These are phyloP conservation scores for Saururus chinensis DNA, from an alignment of 164 flowering plant species.

Conservation along the genomic window DNA sequence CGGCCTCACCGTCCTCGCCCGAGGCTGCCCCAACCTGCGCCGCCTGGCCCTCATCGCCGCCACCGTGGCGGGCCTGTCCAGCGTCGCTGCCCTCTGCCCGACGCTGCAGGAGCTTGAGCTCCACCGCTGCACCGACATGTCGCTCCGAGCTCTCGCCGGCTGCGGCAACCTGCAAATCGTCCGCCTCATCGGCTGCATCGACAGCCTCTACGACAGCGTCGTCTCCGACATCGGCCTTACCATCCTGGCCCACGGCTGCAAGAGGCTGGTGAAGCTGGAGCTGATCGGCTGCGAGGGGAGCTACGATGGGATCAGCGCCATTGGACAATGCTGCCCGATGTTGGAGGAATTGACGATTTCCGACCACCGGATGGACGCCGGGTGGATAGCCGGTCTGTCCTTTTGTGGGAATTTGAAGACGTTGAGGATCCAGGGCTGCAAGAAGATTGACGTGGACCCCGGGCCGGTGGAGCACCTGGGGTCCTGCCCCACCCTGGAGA, in stretches of 20 bases:
- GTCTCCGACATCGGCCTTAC: conserved; percentile 85
- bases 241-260: conserved; percentile 83
- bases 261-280: conserved; percentile 80
- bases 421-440: conserved; percentile 62
- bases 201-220: conserved; percentile 49
- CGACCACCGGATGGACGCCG: conserved; percentile 78
- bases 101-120: conserved; percentile 79
- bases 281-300: conserved; percentile 86
- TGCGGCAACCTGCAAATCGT: conserved; percentile 69
- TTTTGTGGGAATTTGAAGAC: conserved; percentile 83
- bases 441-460: conserved; percentile 47
- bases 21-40: conserved; percentile 64
- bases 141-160: conserved; percentile 54
- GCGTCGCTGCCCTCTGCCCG: conserved; percentile 61
- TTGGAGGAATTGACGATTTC: conserved; percentile 68
- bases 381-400: conserved; percentile 73
- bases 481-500: conserved; percentile 55
- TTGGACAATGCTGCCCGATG: conserved; percentile 87
- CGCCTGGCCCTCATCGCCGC: conserved; percentile 48
- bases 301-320: conserved; percentile 85
- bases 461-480: conserved; percentile 65
- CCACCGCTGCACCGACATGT: conserved; percentile 57
- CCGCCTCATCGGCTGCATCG: conserved; percentile 50
- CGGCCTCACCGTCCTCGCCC: conserved; percentile 48
- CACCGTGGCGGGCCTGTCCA: conserved; percentile 47